These are phyloP conservation scores for Juncus effusus DNA, from an alignment of 176 grass and related monocot species.

Conservation along the genomic window DNA sequence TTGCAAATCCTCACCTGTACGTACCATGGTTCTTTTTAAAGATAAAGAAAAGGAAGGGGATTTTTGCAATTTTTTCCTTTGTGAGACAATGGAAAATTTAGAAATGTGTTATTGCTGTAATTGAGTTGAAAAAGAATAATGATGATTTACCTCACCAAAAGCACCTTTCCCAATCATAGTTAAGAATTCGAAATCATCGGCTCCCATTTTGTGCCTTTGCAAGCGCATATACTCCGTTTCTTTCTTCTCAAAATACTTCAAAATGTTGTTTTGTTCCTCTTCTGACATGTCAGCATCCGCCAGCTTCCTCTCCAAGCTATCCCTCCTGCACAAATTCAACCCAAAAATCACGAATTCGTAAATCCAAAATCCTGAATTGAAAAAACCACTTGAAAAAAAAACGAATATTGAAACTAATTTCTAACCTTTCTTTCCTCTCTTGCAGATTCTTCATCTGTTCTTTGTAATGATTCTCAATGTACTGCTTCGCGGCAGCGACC, in stretches of 20 bases:
- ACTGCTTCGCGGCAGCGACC: slow-evolving; percentile 73
- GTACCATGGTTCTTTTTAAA: background rate
- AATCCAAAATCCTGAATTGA: slow-evolving; percentile 2
- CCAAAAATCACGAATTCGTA: slow-evolving; percentile 4
- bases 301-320: slow-evolving; percentile 77
- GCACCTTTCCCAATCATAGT: slow-evolving; percentile 98
- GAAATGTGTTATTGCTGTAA: background rate
- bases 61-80: background rate
- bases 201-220: slow-evolving; percentile 98
- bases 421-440: slow-evolving; percentile 79
- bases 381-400: background rate
- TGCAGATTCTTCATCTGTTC: slow-evolving; percentile 89
- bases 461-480: slow-evolving; percentile 98
- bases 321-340: slow-evolving; percentile 46
- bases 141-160: slow-evolving; percentile 84
- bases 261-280: slow-evolving; percentile 78
- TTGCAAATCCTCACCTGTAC: slow-evolving; percentile 90
- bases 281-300: slow-evolving; percentile 82
- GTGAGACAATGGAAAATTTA: background rate
- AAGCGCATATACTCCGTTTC: slow-evolving; percentile 96
- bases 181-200: slow-evolving; percentile 84
- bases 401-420: slow-evolving; percentile 5
- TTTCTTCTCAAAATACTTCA: slow-evolving; percentile 95
- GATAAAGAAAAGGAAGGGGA: background rate
- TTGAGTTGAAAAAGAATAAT: background rate